These are phyloP conservation scores for Trichophaea hybrida DNA, from an alignment of 2,329 filamentous ascomycete species.

Conservation along the genomic window DNA sequence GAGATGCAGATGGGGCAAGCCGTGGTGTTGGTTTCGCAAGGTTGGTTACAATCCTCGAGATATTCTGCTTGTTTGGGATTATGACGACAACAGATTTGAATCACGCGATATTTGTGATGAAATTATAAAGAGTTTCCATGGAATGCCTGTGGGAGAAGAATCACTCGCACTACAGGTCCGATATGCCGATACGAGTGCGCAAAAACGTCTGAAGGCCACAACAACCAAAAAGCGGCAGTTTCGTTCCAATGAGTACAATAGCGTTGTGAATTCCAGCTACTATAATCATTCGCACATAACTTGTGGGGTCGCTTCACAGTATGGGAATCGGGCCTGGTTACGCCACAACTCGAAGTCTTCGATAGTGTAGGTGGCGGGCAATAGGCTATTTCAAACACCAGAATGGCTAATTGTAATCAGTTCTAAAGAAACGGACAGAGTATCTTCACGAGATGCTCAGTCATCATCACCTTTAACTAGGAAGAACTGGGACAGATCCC, in stretches of 20 bases:
- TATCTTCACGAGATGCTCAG: not conserved
- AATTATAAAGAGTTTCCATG: constrained; percentile 76
- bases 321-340: constrained; percentile 17
- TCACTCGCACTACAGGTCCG: constrained; percentile 80
- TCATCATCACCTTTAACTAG: not conserved
- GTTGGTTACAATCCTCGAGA: constrained; percentile 40
- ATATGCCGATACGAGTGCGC: constrained; percentile 89
- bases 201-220: constrained; percentile 92
- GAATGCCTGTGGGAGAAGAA: constrained; percentile 59
- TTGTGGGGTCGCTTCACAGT: constrained; percentile 1
- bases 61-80: not conserved
- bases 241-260: constrained; percentile 88
- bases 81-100: constrained; percentile 54
- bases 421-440: not conserved
- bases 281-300: constrained; percentile 6
- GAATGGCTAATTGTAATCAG: not conserved
- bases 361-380: constrained; percentile 10
- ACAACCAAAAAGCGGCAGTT: constrained; percentile 91
- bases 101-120: constrained; percentile 76
- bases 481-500: constrained; percentile 6
- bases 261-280: constrained; percentile 8
- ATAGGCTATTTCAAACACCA: not conserved
- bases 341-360: constrained; percentile 16
- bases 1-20: constrained; percentile 79
- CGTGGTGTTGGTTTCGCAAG: constrained; percentile 95